Base-by-base conservation (phyloP, 441 rosid genomes). In the Geranium incanum region DNA sequence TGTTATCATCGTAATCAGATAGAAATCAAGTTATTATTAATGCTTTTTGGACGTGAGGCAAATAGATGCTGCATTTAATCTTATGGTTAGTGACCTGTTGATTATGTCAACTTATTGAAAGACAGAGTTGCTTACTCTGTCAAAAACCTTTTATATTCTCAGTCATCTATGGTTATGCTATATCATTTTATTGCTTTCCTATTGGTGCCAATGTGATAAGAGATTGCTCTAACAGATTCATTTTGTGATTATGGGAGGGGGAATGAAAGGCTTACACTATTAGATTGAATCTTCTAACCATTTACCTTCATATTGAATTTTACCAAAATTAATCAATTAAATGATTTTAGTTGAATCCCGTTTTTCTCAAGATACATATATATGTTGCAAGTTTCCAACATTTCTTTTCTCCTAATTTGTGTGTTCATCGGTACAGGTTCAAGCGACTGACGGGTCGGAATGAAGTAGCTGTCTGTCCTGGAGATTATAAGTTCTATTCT, bases 401-500 rank as follows among this genome's bases (percentile, higher is more conserved):
- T 13, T 50, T 39, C 43, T 39, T 71, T 48, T 16, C 18, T 21
- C 67, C 68, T 83, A 63, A 79, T 68, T 67, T n/a, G 60, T 21
- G 66, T 78, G 80, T 74, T 75, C 70, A 78, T 72, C 41, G 6
- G 43, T 74, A 13, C 83, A 89, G 97, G 99, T 91, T 94, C 76
- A 88, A 85, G 78, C 80, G 94, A 69, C 62, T 94, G 76, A 92
- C 97, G 36, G 97, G 97, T 72, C 84, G 97, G 43, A 76, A 62
- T 86, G 97, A 94, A 74, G 92, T 94, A 57, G 84, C 88, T 37
- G 70, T 94, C 69, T 86, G 91, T 57, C 84, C 92, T 65, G 84
- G 72, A 74, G 97, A 91, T 79, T 91, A 88, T 72, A 91, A 91
- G 78, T 94, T 88, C 73, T 91, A 94, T 77, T 86, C 92, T 78